Base-by-base conservation (phyloP, 345 rosid species). In the Noccaea caerulescens region DNA sequence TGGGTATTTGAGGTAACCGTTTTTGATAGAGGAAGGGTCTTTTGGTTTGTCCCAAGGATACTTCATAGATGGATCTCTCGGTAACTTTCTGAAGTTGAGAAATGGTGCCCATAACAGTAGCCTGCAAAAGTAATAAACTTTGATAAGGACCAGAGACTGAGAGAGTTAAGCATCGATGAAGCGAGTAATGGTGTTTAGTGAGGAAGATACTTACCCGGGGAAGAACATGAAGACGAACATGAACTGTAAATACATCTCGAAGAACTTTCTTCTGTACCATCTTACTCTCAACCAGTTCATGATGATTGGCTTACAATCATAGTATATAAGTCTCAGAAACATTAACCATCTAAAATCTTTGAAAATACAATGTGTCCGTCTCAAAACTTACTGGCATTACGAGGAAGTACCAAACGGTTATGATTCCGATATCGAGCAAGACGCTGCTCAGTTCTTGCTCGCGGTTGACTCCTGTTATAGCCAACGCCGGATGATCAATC, bases 181-280 rank as follows among this genome's bases (percentile, higher is more conserved):
- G 27, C 16, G 11, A 13, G 10, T 34, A 36, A 68, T 16, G 58
- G 58, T 34, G 18, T 16, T 2, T 16, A 7, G 2, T 27, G 18
- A 16, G 18, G 18, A 16, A 16, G 20, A 47, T 46, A 57, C 86
- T 83, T 41, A 90, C 97, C 92, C 92, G 0, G 97, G 94, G 63
- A 89, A 93, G 87, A 91, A 93, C 66, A 91, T 1, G 90, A 93
- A 91, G 75, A 89, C 86, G 78, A 61, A 88, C 97, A 91, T 91
- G 85, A 93, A 91, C 79, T 93, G 97, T 38, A 91, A 38, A 63
- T 87, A 89, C 97, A 85, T 93, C 77, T 93, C 94, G 41, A 91
- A 37, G 10, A 87, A 82, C 36, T 89, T 91, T 72, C 97, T 87
- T 71, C 77, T 87, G 80, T 93, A 93, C 96, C 89, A 84, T 72